Evolutionary conservation across 2,329 filamentous ascomycete species (phyloP), one percentile per base, ranked within the genome.

Genomic region (Biscogniauxia mediterranea): DNA sequence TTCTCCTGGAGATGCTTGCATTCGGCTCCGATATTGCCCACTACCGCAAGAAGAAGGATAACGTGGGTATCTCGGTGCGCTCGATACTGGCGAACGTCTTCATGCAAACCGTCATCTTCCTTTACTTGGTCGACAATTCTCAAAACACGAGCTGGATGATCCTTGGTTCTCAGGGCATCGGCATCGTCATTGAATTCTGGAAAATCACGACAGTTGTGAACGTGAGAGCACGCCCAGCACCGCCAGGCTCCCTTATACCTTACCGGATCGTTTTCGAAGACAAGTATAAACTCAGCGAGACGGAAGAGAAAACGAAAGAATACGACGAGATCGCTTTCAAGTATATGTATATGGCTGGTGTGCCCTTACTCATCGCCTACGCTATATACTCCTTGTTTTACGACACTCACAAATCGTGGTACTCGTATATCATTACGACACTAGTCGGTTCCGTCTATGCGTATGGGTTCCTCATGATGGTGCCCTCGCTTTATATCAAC

Each of bases 121-220:
- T 99, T 53, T 99, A 99, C 78, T 85, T 99, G 28, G 80, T 99
- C 70, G 95, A 99, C 80, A 98, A 99, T 81, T 96, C 93, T 67
- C 93, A 97, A 61, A 96, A 95, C 75, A 99, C 95, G 0, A 96
- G 91, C 66, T 99, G 94, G 94, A 98, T 99, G 93, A 98, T 99
- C 69, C 82, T 99, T 20, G 93, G 93, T 56, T 90, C 92, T 11
- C 95, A 99, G 79, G 95, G 90, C 20, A 87, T 96, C 64, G 93
- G 93, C 56, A 87, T 87, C 59, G 58, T 87, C 52, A 86, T 87
- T 66, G 85, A 87, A 73, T 77, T 87, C 63, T 99, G 95, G 95
- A 99, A 99, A 78, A 89, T 99, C 70, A 99, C 95, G 9, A 98
- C 97, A 56, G 87, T 93, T 0, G 95, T 98, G 70, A 87, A 99